Conservation (phyloP, 768 basidiomycete genomes). For the Suillus paluster region DNA sequence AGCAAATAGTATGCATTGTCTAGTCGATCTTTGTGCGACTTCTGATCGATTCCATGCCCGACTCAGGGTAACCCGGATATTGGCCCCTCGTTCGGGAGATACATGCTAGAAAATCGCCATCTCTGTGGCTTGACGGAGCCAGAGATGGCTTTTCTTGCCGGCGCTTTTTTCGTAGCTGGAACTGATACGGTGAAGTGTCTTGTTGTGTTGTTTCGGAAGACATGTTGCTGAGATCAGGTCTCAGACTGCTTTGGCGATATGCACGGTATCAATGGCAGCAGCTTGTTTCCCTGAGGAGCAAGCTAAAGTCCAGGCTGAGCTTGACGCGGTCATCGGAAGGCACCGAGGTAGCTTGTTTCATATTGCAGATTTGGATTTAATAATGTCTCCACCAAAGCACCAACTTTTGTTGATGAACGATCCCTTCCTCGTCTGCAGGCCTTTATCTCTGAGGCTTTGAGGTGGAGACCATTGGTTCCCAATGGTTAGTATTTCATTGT, state of each 20-base stretch:
- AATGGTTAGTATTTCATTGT: conserved; percentile 26
- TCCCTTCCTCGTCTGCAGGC: conserved; percentile 40
- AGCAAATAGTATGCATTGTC: conserved; percentile 40
- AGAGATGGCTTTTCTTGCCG: conserved; percentile 61
- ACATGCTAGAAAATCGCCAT: conserved; percentile 51
- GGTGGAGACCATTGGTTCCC: conserved; percentile 37
- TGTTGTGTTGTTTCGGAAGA: not conserved
- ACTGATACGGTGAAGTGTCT: conserved; percentile 48
- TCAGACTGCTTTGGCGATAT: conserved; percentile 55
- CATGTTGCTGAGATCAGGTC: not conserved
- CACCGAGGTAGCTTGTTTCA: conserved; percentile 22
- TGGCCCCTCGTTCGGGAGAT: conserved; percentile 50
- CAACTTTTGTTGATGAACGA: conserved; percentile 38
- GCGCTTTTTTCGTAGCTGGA: conserved; percentile 62
- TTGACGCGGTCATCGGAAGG: conserved; percentile 52
- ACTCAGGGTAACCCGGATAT: not conserved
- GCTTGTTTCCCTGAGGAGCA: conserved; percentile 55
- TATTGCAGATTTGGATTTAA: not conserved
- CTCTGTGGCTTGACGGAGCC: conserved; percentile 53
- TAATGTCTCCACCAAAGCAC: conserved; percentile 28
- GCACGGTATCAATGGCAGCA: conserved; percentile 52
- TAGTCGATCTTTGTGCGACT: conserved; percentile 3
- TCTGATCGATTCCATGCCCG: not conserved
- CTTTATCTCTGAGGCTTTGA: conserved; percentile 39
- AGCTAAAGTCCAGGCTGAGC: conserved; percentile 49